Percentiles rank a stretch among this genome's conserved stretches.
Evolutionary conservation across 768 basidiomycete species (phyloP).

Genomic region (Tulasnella sp.): DNA sequence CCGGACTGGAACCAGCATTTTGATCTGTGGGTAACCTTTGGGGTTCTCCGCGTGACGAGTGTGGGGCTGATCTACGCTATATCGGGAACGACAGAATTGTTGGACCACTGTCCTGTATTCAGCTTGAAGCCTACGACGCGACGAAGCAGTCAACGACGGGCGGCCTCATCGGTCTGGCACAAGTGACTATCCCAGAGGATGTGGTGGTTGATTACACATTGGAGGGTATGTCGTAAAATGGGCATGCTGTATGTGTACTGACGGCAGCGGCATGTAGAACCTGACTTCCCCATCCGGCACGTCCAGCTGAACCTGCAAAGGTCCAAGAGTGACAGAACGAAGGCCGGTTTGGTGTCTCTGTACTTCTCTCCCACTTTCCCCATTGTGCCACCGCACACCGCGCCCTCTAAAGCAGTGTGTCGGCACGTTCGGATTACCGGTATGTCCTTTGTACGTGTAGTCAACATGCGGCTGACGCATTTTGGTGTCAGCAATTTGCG

Average conservation of each 20-base stretch:
- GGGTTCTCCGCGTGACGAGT: no score
- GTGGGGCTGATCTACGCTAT: no score
- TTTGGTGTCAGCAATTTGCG: background rate
- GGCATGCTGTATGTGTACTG: no score
- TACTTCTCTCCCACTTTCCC: background rate
- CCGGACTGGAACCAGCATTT: constrained; percentile 8
- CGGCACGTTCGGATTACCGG: background rate
- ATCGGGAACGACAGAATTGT: background rate
- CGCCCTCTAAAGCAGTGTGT: background rate
- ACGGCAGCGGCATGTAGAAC: background rate
- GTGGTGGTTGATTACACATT: no score
- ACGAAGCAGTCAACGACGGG: background rate
- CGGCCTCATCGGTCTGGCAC: background rate
- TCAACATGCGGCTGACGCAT: background rate
- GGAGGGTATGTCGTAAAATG: no score
- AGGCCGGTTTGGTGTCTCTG: background rate
- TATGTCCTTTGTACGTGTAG: no score
- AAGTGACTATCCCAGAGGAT: no score
- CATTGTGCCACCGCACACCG: background rate
- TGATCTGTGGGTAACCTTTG: background rate
- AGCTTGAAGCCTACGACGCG: background rate
- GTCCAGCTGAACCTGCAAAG: background rate
- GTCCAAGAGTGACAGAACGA: no score
- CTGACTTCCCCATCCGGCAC: background rate
- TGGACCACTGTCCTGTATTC: background rate